Base-by-base conservation (phyloP, 2,329 filamentous ascomycete genomes). In the Pestalotiopsis sp. region DNA sequence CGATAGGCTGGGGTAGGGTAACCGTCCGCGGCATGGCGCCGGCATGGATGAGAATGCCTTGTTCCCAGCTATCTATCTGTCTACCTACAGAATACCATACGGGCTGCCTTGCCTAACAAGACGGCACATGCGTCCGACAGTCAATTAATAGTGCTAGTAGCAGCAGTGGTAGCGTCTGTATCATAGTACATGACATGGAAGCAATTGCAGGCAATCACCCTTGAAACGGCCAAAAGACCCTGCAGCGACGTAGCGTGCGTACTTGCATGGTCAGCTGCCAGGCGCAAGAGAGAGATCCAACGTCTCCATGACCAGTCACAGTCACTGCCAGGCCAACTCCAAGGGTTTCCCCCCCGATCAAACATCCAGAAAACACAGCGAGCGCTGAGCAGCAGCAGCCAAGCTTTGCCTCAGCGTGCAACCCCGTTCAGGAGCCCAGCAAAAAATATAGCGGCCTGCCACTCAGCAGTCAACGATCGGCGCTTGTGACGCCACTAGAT, bases 401-500 rank as follows among this genome's bases (percentile, higher is more conserved):
- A 41, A 25, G 14, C 9, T 17, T 4, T 62, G 25, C 17, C 17
- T 31, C 11, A 38, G 60, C 3, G 25, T 62, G 60, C 11, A 39
- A 20, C n/a, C n/a, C n/a, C 25, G 3, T 25, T 25, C 25, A 25
- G 49, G 11, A 17, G 49, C 13, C 17, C 2, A 52, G 45, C 7
- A 52, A 52, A 52, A 52, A 14, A 17, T 36, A 7, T 63, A 38
- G 38, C 20, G 25, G 20, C 60, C 25, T 63, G 38, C 60, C 38
- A 38, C 17, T 23, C 38, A 45, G 17, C 39, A 64, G n/a, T 20
- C 14, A 25, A 23, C 31, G 62, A 64, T 64, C 62, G 38, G 23
- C 45, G 62, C 62, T 49, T 64, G 62, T 64, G 62, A 45, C 62
- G 62, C 62, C 45, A 64, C 62, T 52, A 36, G 39, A 61, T 38